Base-by-base conservation (phyloP, 345 rosid genomes). In the Citrus reticulata region DNA sequence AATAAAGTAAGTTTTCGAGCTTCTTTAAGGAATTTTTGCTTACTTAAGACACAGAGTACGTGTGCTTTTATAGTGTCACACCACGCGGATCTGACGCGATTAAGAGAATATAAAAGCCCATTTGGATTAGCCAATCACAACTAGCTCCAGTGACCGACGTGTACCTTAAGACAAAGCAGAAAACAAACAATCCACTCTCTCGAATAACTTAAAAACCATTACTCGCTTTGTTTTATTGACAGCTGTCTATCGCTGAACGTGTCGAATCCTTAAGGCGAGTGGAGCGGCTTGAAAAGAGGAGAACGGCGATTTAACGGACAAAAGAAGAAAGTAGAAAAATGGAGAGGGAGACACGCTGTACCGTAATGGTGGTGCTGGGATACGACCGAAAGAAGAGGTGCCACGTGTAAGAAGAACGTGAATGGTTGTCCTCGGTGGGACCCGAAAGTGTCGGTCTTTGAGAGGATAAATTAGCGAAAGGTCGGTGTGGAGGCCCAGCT, bases 21-120 rank as follows among this genome's bases (percentile, higher is more conserved):
- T 2, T 22, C 3, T 30, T 7, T 30, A 68, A 78, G 62, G 60
- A 1, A 46, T 11, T 13, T 46, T 55, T 1, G 25, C 20, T 27
- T 2, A 0, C 0, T 0, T 1, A 6, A 25, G 70, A 34, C 63
- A 46, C 0, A 46, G 51, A 11, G 17, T 11, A 13, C 2, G 0
- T 6, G n/a, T 39, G 72, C 0, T 42, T 87, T 82, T 88, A 90
- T 88, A 86, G 85, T 30, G 20, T 40, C 70, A 29, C 11, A 2
- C 22, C 2, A 82, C 90, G 81, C 93, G 87, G n/a, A 61, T 11
- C 40, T n/a, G 68, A 82, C 89, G 79, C 90, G 81, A 76, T 19
- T 57, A 79, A 85, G 78, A 51, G 19, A 24, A 35, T 2, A 22
- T 35, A 17, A n/a, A 30, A 35, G 51, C 51, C 17, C 13, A 34